A percentile compares a stretch with the other conserved stretches of the same genome.
These are phyloP conservation scores for Sanghuangporus weigelae DNA, from an alignment of 1,284 basidiomycete species.

Conservation along the genomic window DNA sequence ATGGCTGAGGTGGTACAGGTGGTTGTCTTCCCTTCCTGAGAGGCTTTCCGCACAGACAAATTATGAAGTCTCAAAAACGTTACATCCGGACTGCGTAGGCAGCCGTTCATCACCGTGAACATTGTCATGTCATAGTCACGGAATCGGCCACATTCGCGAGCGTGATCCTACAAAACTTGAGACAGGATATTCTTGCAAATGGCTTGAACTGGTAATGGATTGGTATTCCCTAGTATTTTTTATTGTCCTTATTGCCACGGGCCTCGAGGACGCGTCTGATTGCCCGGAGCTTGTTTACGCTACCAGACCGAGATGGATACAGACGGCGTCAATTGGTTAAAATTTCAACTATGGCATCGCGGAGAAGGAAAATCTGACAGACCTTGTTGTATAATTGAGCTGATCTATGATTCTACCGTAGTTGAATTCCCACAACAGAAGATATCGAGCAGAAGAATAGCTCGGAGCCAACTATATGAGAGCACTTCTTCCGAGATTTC, in stretches of 20 bases:
- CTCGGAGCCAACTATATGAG: neutral
- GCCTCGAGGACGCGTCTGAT: neutral
- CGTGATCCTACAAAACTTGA: no score
- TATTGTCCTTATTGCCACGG: neutral
- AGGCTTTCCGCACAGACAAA: no score
- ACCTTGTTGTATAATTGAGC: neutral
- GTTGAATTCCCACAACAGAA: constrained; percentile 2
- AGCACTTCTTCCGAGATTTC: constrained; percentile 7
- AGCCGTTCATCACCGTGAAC: no score
- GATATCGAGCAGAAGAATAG: neutral
- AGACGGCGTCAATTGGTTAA: neutral
- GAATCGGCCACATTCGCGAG: no score
- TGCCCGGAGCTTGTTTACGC: neutral
- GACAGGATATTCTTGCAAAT: no score
- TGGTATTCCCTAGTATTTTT: neutral
- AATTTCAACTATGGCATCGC: neutral
- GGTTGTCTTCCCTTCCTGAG: no score
- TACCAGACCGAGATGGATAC: neutral
- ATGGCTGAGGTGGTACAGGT: no score
- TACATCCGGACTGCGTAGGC: no score
- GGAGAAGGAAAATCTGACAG: neutral
- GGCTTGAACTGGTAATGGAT: no score
- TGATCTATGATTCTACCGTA: neutral
- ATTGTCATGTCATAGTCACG: no score
- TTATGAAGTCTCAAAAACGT: no score